A percentile compares a stretch with the other conserved stretches of the same genome.
Evolutionary conservation across 768 basidiomycete genomes (phyloP).

Genomic region (Lactarius pseudohatsudake): DNA sequence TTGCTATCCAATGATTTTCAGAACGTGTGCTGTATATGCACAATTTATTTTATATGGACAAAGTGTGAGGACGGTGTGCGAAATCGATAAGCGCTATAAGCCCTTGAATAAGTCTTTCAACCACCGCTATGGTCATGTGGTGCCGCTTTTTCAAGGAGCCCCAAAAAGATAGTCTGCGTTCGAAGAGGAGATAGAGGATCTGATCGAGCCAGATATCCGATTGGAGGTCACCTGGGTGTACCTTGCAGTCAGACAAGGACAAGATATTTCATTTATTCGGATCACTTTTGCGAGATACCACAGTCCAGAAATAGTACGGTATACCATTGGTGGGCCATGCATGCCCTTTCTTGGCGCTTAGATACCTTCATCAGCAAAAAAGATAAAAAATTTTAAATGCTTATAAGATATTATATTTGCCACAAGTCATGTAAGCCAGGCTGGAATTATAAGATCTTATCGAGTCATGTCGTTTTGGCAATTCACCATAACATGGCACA

Average conservation of each 20-base stretch:
- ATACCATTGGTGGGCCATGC: too few relatives aligned
- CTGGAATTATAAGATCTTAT: too few relatives aligned
- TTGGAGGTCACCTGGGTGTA: neutral
- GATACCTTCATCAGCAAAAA: too few relatives aligned
- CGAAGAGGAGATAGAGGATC: too few relatives aligned
- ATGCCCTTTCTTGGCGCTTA: neutral
- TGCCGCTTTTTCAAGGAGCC: neutral
- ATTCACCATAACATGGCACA: too few relatives aligned
- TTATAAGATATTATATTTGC: too few relatives aligned
- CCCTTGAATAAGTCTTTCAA: neutral
- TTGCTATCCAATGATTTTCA: too few relatives aligned
- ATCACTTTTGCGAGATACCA: neutral
- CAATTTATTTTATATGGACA: too few relatives aligned
- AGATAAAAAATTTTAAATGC: too few relatives aligned
- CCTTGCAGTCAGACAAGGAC: neutral
- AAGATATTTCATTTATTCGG: neutral
- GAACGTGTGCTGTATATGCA: neutral
- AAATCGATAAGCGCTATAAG: neutral
- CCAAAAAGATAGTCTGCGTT: too few relatives aligned
- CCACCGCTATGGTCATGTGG: neutral
- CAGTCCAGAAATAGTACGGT: neutral
- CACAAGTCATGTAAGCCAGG: too few relatives aligned
- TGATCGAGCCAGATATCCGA: neutral
- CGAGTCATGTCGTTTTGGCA: too few relatives aligned
- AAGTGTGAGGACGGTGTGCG: neutral